A percentile compares a stretch with the other conserved stretches of the same genome.
These are phyloP conservation scores for Sporobolomyces phaffii DNA, from an alignment of 768 basidiomycete genomes.

Conservation along the genomic window DNA sequence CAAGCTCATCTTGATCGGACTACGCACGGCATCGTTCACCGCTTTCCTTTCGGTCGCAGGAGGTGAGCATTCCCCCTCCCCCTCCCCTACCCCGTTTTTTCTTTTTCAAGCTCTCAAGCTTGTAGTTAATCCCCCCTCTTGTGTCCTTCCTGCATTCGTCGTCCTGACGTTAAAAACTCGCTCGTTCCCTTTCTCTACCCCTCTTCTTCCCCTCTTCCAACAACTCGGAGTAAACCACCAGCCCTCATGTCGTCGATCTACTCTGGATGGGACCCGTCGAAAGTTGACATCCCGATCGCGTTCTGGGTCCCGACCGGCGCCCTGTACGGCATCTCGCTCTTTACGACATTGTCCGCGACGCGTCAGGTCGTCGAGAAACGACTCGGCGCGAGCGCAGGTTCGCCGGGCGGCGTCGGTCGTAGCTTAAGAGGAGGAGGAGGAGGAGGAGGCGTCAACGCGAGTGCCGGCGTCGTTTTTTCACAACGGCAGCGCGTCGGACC, in stretches of 20 bases:
- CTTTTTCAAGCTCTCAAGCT: no score
- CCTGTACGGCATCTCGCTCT: constrained; percentile 18
- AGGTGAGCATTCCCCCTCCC: neutral
- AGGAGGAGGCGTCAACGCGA: neutral
- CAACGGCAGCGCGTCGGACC: no score
- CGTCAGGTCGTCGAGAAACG: constrained; percentile 9
- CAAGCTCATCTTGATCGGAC: constrained; percentile 3
- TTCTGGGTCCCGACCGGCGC: constrained; percentile 5
- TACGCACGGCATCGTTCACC: constrained; percentile 19
- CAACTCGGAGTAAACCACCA: no score
- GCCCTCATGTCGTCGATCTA: constrained; percentile 2
- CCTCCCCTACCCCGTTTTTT: no score
- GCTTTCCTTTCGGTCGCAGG: constrained; percentile 8
- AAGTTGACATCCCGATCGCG: neutral
- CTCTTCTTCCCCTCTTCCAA: no score
- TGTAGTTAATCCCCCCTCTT: no score
- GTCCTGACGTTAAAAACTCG: no score
- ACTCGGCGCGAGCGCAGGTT: neutral
- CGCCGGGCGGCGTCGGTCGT: no score
- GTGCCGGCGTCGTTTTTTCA: no score
- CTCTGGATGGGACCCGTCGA: neutral
- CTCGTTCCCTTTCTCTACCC: no score
- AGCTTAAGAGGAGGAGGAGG: no score
- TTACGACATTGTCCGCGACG: constrained; percentile 18
- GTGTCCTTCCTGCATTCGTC: no score